phyloP scores from a whole-genome alignment of 352 stramenopile species.

The Thraustotheca clavata region DNA sequence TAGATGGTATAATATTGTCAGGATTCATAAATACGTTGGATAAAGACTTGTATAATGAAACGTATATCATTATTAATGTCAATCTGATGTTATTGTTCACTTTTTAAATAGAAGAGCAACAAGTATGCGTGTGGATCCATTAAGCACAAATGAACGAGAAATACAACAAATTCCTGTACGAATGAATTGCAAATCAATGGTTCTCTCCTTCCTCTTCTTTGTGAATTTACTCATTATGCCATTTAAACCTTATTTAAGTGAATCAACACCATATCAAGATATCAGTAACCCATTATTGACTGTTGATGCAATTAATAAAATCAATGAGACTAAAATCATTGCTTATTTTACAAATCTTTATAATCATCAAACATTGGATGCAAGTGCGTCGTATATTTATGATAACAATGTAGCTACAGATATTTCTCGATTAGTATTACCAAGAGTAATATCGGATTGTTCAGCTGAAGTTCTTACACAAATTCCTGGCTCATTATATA shows the following conservation, averaged over 20 bases:
- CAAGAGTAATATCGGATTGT: not conserved
- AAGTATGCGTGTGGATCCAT: no score
- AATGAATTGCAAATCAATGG: not conserved
- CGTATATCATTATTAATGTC: no score
- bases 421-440: not conserved
- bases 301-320: not conserved
- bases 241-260: slow-evolving; percentile 1
- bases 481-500: not conserved
- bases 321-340: not conserved
- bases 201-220: not conserved
- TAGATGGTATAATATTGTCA: no score
- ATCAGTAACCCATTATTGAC: not conserved
- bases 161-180: no score
- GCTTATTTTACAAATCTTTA: not conserved
- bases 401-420: not conserved
- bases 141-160: no score
- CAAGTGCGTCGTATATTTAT: not conserved
- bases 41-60: no score
- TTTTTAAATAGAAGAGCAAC: no score
- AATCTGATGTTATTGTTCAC: no score
- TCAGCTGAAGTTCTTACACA: not conserved
- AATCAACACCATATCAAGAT: not conserved
- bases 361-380: not conserved
- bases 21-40: no score
- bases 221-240: not conserved